A percentile compares a stretch with the other conserved stretches of the same genome.
phyloP scores from a whole-genome alignment of 371 early-diverging fungal species.

The Mortierella sp. region DNA sequence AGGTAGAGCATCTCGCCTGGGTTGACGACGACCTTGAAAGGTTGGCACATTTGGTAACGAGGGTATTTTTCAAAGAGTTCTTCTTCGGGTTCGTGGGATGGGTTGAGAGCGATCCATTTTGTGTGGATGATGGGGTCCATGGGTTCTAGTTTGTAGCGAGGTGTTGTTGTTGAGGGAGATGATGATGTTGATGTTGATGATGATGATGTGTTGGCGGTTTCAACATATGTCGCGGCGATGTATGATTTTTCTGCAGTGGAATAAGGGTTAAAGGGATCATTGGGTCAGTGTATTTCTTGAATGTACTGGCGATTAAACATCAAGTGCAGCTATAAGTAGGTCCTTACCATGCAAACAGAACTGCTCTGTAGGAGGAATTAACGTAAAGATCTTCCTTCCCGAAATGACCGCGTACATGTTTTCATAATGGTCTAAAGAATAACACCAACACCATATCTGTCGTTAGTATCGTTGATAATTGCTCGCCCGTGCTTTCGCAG shows the following conservation, averaged over 20 bases:
- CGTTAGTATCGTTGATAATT: not conserved
- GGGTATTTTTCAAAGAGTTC: slow-evolving; percentile 65
- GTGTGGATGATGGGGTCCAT: slow-evolving; percentile 59
- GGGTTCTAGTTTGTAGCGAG: slow-evolving; percentile 58
- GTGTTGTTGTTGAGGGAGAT: not conserved
- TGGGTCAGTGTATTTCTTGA: not conserved
- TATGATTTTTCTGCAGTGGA: slow-evolving; percentile 65
- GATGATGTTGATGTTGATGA: slow-evolving; percentile 15
- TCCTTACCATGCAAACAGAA: slow-evolving; percentile 74
- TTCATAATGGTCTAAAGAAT: slow-evolving; percentile 77
- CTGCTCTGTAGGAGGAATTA: slow-evolving; percentile 81
- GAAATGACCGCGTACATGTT: slow-evolving; percentile 83
- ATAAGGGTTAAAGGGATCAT: not conserved
- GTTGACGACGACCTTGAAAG: slow-evolving; percentile 69
- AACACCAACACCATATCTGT: not conserved
- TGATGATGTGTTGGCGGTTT: slow-evolving; percentile 30
- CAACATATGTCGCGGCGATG: slow-evolving; percentile 68
- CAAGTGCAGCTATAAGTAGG: too few species aligned
- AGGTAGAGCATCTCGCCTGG: slow-evolving; percentile 84
- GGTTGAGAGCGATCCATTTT: slow-evolving; percentile 80
- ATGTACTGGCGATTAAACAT: not conserved
- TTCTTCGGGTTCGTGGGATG: slow-evolving; percentile 57
- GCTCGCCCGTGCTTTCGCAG: not conserved
- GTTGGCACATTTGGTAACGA: slow-evolving; percentile 67
- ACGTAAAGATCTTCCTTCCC: slow-evolving; percentile 79